Percentiles rank a stretch among this genome's conserved stretches.
These are phyloP conservation scores for Taphrina confusa DNA, from an alignment of 1,139 yeast genomes.

Conservation along the genomic window DNA sequence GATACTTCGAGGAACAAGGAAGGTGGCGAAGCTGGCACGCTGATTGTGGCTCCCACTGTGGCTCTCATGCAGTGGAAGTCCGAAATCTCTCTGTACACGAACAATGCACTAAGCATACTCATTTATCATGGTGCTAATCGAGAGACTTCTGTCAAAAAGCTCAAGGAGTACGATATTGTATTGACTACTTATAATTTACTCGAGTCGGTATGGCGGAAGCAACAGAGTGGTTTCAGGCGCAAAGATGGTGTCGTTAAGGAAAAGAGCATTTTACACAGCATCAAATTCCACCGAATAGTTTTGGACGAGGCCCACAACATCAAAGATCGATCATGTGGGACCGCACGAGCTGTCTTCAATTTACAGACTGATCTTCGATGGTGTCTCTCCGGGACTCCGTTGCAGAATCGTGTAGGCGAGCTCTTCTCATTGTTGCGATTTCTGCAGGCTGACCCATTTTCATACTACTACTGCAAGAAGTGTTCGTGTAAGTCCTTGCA, in stretches of 20 bases:
- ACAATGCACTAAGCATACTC: constrained; percentile 63
- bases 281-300: constrained; percentile 80
- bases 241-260: constrained; percentile 72
- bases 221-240: constrained; percentile 77
- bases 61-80: constrained; percentile 97
- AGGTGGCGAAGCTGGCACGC: constrained; percentile 58
- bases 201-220: constrained; percentile 83
- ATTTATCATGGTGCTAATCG: constrained; percentile 82
- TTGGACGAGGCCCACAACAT: constrained; percentile 97
- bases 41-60: constrained; percentile 96
- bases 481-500: constrained; percentile 79
- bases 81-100: constrained; percentile 83
- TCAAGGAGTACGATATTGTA: constrained; percentile 72
- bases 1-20: constrained; percentile 48
- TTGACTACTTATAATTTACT: constrained; percentile 80
- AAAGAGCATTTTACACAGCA: constrained; percentile 69
- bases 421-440: constrained; percentile 87
- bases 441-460: constrained; percentile 79
- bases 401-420: constrained; percentile 95
- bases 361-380: constrained; percentile 72
- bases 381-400: constrained; percentile 94
- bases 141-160: constrained; percentile 54
- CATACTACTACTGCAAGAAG: constrained; percentile 83
- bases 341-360: constrained; percentile 85
- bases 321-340: constrained; percentile 88